These are phyloP conservation scores for Leishmania tarentolae DNA, from an alignment of 208 protist species.

Conservation along the genomic window DNA sequence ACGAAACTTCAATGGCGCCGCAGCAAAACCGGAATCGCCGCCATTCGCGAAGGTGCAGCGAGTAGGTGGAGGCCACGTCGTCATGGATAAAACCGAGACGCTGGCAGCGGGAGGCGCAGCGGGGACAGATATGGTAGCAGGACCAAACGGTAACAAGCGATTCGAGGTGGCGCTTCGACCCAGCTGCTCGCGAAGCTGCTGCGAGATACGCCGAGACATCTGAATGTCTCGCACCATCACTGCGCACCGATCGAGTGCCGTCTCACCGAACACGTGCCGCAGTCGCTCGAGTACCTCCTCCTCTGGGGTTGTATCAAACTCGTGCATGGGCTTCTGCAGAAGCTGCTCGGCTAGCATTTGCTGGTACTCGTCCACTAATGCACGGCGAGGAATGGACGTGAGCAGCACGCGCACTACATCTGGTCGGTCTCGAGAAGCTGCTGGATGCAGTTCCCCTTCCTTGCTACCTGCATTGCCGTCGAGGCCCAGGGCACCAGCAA, in stretches of 20 bases:
- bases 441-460: constrained; percentile 17
- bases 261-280: constrained; percentile 85
- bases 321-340: constrained; percentile 68
- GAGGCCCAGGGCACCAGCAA: constrained; percentile 19
- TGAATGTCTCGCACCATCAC: constrained; percentile 89
- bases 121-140: neutral
- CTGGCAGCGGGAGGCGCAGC: constrained; percentile 27
- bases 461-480: neutral
- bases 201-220: constrained; percentile 72
- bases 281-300: constrained; percentile 88
- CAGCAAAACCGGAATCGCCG: constrained; percentile 21
- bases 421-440: constrained; percentile 38
- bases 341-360: constrained; percentile 69
- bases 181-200: constrained; percentile 56
- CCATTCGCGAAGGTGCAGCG: constrained; percentile 25
- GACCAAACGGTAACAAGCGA: neutral
- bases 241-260: constrained; percentile 62
- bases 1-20: constrained; percentile 44
- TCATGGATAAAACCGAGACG: constrained; percentile 73
- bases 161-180: neutral
- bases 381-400: constrained; percentile 63
- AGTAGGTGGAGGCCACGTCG: constrained; percentile 59
- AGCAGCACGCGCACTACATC: constrained; percentile 84
- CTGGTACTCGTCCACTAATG: constrained; percentile 78
- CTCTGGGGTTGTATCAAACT: constrained; percentile 81